Percentiles rank a stretch among this genome's conserved stretches.
These are phyloP conservation scores for Xylaria acuta DNA, from an alignment of 495 filamentous ascomycete species.

Conservation along the genomic window DNA sequence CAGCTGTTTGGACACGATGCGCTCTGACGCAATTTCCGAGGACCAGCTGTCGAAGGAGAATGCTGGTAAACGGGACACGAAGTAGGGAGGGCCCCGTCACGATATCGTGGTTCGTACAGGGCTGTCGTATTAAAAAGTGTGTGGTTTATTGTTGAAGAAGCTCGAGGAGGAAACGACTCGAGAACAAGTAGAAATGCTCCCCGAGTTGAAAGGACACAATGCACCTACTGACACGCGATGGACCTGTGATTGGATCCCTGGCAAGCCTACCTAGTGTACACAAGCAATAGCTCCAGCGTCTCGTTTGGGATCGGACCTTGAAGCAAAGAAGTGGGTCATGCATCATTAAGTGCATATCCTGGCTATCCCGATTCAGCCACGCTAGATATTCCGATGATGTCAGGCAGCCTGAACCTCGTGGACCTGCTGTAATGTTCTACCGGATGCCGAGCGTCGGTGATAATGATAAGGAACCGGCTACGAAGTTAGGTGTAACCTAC, in stretches of 20 bases:
- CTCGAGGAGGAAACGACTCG: not conserved
- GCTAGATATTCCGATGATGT: conserved; percentile 18
- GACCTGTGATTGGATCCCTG: conserved; percentile 44
- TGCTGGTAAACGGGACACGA: not conserved
- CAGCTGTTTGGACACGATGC: conserved; percentile 26
- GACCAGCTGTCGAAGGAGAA: not conserved
- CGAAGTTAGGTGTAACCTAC: not conserved
- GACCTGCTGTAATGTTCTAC: not conserved
- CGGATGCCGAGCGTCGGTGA: conserved; percentile 3
- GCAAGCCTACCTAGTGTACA: not conserved
- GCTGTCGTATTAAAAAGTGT: not conserved
- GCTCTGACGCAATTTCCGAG: conserved; percentile 13
- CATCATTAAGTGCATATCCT: conserved; percentile 23
- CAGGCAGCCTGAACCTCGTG: not conserved
- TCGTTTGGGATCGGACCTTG: conserved; percentile 5
- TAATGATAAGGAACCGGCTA: conserved; percentile 9
- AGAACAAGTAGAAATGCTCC: conserved; percentile 9
- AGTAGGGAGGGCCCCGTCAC: not conserved
- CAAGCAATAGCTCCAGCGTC: conserved; percentile 14
- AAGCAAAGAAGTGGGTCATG: not conserved
- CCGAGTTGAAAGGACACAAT: conserved; percentile 46
- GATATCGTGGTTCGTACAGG: not conserved
- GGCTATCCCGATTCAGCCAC: conserved; percentile 13
- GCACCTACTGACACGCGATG: conserved; percentile 37
- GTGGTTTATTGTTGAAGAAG: not conserved